A percentile compares a stretch with the other conserved stretches of the same genome.
Conservation (phyloP, 2,329 filamentous ascomycete genomes). For the Thelonectria discophora region DNA sequence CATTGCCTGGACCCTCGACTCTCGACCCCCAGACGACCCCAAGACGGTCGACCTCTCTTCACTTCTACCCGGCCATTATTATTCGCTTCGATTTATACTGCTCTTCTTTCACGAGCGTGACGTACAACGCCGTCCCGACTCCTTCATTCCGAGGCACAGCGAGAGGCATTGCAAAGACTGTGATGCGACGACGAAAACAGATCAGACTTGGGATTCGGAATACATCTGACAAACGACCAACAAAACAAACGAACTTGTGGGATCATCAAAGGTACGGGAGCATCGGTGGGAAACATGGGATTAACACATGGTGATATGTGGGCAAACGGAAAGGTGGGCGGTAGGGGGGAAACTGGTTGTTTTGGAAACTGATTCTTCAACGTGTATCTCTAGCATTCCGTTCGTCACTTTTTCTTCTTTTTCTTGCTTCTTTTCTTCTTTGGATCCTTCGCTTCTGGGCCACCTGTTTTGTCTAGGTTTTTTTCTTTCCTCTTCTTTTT, state of each 20-base stretch:
- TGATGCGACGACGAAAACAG: constrained; percentile 21
- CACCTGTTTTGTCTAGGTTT: constrained; percentile 20
- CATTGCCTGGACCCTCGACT: neutral
- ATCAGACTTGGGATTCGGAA: constrained; percentile 6
- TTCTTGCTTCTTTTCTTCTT: constrained; percentile 19
- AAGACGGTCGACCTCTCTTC: constrained; percentile 2
- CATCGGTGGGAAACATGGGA: neutral
- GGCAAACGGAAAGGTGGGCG: constrained; percentile 16
- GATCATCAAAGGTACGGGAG: constrained; percentile 19
- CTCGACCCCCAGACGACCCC: neutral
- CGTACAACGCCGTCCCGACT: constrained; percentile 6
- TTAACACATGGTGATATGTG: neutral
- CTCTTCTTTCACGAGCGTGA: constrained; percentile 9
- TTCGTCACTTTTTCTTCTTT: constrained; percentile 6
- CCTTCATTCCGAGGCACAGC: constrained; percentile 12
- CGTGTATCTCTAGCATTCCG: constrained; percentile 32
- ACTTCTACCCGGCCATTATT: constrained; percentile 10
- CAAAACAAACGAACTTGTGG: constrained; percentile 16
- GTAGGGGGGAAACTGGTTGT: constrained; percentile 11
- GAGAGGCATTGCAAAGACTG: constrained; percentile 9
- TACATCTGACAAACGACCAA: constrained; percentile 12
- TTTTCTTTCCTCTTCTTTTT: constrained; percentile 22
- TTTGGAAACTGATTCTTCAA: constrained; percentile 15
- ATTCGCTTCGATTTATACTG: constrained; percentile 17
- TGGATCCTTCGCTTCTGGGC: constrained; percentile 28